A percentile compares a stretch with the other conserved stretches of the same genome.
Evolutionary conservation across 1,284 basidiomycete genomes (phyloP).

Genomic region (Sparassis latifolia): DNA sequence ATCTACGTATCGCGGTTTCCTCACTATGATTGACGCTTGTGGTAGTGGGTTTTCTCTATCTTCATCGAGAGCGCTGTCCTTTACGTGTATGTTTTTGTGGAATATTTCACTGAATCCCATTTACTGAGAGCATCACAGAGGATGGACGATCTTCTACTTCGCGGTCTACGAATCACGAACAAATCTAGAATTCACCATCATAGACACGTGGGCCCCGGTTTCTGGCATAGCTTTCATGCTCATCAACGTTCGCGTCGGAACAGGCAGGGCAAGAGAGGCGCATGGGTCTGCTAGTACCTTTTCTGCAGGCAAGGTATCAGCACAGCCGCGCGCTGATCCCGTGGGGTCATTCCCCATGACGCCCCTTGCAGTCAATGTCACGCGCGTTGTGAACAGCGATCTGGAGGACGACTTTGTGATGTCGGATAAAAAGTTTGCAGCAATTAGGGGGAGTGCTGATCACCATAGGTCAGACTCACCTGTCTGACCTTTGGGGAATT

Average conservation of each 20-base stretch:
- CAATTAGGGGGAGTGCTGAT: no score
- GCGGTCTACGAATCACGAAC: not conserved
- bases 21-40: no score
- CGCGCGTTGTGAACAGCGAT: not conserved
- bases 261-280: conserved; percentile 3
- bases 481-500: no score
- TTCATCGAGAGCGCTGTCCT: conserved; percentile 3
- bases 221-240: not conserved
- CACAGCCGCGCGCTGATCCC: no score
- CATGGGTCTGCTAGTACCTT: no score
- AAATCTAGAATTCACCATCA: not conserved
- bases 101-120: not conserved
- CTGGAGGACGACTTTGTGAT: conserved; percentile 4
- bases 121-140: not conserved
- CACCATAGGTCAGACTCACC: no score
- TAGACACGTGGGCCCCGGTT: not conserved
- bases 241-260: conserved; percentile 4
- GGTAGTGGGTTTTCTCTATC: not conserved
- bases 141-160: conserved; percentile 4
- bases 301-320: no score
- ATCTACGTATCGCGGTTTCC: not conserved
- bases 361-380: conserved; percentile 1
- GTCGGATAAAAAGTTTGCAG: no score
- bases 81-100: not conserved
- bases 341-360: not conserved